Evolutionary conservation across 169 alveolate genomes (phyloP), one percentile per base, ranked within the genome.

Genomic region (Eimeria brunetti): DNA sequence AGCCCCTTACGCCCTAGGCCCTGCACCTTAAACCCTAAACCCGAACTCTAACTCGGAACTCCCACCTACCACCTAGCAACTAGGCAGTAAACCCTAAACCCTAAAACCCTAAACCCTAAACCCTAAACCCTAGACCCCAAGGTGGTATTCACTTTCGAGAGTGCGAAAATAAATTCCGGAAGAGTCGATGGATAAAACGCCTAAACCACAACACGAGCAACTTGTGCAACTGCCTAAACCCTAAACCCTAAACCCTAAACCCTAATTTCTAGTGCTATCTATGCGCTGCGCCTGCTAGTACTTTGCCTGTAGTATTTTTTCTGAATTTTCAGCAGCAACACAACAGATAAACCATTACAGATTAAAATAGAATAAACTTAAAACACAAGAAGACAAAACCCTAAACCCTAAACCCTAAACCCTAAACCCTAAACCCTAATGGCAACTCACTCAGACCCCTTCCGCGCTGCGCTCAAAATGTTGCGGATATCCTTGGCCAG

Each of bases 11-110:
- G 33, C 30, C 73, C 33, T 16, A 7, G 33, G 30, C 49, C 49
- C 44, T 71, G 27, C 27, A 71, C 83, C 44, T 36, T 71, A 75
- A 75, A 75, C 85, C 58, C 85, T 75, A 38, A 33, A 75, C 58
- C 58, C 56, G 5, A 75, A 20, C 85, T 58, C 56, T 75, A 75
- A 75, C 2, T 8, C 58, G 4, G 58, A 6, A 12, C 58, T 51
- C 12, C 81, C 99, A 97, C 99, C 99, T 99, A 73, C 99, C 96
- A 98, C 99, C 99, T 89, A 98, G 99, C 93, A 99, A 99, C 93
- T 98, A 97, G 95, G 96, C 71, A 62, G 96, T 94, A 36, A 94
- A 94, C 81, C 94, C 97, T 53, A 56, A 27, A 67, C 71, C 38
- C 71, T 4, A 49, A n/a, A 41, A 22, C 58, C 53, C 38, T 44